Base-by-base conservation (phyloP, 1,284 basidiomycete species). In the Puccinia horiana region DNA sequence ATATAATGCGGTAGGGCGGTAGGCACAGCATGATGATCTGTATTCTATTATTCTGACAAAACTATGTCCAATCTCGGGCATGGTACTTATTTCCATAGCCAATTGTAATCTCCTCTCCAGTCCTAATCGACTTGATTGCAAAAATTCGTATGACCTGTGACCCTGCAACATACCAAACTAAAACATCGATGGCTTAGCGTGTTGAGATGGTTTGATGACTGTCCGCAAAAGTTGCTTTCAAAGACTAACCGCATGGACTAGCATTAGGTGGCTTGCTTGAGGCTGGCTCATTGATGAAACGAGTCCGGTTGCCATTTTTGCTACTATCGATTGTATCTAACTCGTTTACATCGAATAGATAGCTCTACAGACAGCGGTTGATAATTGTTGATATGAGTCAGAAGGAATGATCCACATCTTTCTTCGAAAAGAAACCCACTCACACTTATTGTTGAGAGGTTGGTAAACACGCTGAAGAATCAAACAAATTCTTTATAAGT, bases 91-190 rank as follows among this genome's bases (percentile, higher is more conserved):
- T 12, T 8, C 73, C 73, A 61, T 75, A 75, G 35, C 42, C n/a
- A 16, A 75, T 58, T 20, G 54, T 56, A 40, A 75, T 75, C 35
- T 75, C 73, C 18, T 75, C 54, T 37, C 73, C 73, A n/a, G n/a
- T 35, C 37, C 35, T 16, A 40, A 75, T 58, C 32, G 14, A 14
- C n/a, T 44, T 58, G 32, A 0, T 40, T 12, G 73, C 73, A 75
- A 75, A 75, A 37, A 75, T 42, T 44, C 73, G 20, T 29, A 58
- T 58, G 37, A 75, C 73, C 26, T 75, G 73, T 23, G 73, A 23
- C 16, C 73, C 73, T 11, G 73, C 54, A 40, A 75, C 73, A 44
- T 75, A 75, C 73, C 73, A 75, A 11, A 75, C 73, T 75, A 56
- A 12, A 35, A 32, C 23, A 35, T 18, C 3, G n/a, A n/a, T n/a